Conservation (phyloP, 176 grass and related monocot genomes). For the Raddia guianensis region DNA sequence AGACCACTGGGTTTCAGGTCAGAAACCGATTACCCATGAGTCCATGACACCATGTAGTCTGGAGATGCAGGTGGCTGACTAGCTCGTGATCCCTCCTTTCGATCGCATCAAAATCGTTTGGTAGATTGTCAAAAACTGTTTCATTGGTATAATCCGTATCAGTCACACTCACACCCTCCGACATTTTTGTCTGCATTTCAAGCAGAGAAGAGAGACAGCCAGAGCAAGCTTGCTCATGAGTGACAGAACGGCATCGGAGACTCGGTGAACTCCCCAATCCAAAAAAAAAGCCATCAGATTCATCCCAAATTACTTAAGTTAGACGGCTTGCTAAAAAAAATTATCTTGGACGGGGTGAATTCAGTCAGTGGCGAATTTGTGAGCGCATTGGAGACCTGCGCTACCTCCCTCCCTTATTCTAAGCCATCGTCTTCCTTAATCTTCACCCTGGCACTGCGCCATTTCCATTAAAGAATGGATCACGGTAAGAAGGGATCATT, state of each 20-base stretch:
- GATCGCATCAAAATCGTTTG: neutral
- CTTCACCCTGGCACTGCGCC: neutral
- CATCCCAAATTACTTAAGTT: neutral
- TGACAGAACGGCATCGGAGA: conserved; percentile 7
- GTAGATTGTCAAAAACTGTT: neutral
- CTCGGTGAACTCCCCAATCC: neutral
- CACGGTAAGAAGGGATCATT: neutral
- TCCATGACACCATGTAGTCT: neutral
- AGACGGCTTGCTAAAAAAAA: neutral
- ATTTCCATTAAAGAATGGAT: conserved; percentile 21
- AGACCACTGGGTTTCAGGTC: neutral
- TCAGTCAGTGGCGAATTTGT: conserved; percentile 5
- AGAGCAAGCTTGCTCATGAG: neutral
- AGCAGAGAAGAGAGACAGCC: neutral
- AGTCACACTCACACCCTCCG: neutral
- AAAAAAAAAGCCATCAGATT: neutral
- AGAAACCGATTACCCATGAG: neutral
- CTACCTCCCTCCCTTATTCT: neutral
- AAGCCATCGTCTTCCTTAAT: neutral
- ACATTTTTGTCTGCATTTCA: neutral
- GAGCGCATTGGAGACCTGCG: conserved; percentile 21
- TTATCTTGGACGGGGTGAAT: neutral
- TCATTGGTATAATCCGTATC: neutral
- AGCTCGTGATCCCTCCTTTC: neutral
- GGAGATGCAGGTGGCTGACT: neutral